Conservation (phyloP, 305 asterid genomes). For the Fraxinus xanthoxyloides region DNA sequence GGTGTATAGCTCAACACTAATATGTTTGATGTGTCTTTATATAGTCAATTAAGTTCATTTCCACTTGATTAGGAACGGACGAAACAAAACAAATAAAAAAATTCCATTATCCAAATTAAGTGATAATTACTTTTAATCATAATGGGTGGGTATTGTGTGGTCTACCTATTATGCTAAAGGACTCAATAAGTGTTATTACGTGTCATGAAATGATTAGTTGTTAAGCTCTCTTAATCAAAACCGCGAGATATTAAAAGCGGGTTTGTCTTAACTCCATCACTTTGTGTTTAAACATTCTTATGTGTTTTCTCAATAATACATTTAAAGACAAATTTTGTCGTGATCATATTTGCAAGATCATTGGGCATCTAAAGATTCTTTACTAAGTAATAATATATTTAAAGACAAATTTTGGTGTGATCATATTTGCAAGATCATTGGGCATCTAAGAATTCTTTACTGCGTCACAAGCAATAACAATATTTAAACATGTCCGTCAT, state of each 20-base stretch:
- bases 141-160: neutral
- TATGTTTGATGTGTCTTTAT: neutral
- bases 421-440: neutral
- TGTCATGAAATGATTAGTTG: constrained; percentile 29
- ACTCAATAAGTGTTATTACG: neutral
- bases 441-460: neutral
- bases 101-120: constrained; percentile 5
- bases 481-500: neutral
- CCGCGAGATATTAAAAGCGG: neutral
- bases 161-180: neutral
- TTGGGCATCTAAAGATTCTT: neutral
- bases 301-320: neutral
- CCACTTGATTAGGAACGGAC: neutral
- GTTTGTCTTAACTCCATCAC: constrained; percentile 12
- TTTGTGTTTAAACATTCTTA: constrained; percentile 20
- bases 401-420: neutral
- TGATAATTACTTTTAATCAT: neutral
- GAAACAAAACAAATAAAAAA: constrained; percentile 4
- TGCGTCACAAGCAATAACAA: neutral
- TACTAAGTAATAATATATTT: neutral
- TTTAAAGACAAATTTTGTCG: neutral
- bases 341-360: neutral
- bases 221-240: constrained; percentile 23
- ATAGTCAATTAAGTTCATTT: neutral
- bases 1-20: no score